Base-by-base conservation (phyloP, 129 eudicot genomes). In the Pulicaria dysenterica region DNA sequence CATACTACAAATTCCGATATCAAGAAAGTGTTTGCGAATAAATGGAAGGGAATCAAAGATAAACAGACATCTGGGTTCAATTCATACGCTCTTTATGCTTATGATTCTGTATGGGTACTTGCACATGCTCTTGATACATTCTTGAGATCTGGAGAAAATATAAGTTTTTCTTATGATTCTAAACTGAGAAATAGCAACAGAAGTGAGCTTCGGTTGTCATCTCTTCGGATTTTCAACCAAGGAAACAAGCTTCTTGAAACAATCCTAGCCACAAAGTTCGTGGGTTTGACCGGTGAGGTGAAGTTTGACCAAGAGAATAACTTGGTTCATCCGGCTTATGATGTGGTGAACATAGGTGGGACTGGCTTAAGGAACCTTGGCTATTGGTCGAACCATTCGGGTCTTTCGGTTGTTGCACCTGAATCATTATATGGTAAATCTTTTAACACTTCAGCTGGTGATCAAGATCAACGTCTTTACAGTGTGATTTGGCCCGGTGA, bases 401-500 rank as follows among this genome's bases (percentile, higher is more conserved):
- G 91, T 17, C 96, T 94, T 13, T 81, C 99, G 9, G 80, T 75
- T 73, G 76, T 44, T 43, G 13, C 89, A 67, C 98, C 98, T 12
- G 99, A 91, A 49, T 73, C 39, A n/a, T 77, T 85, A 59, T 83
- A 87, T 70, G 44, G 46, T 12, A 89, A 93, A 70, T 81, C 86
- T 45, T 58, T 71, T 40, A 94, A 87, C 63, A 36, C 12, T 42
- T 90, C 95, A 5, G 17, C 78, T 3, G 65, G 67, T 3, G 83
- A 57, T 53, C 88, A 88, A 47, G 83, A 57, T 53, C 88, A 88
- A 47, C 83, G 71, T 51, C 91, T 94, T 15, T 81, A 83, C 49
- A 70, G 84, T 67, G 91, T 83, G 1, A 86, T 94, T 67, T 94
- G 99, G 99, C 97, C 99, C 3, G 99, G 97, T 13, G 93, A 86